Evolutionary conservation across 495 filamentous ascomycete genomes (phyloP).

Genomic region (Letharia columbiana): DNA sequence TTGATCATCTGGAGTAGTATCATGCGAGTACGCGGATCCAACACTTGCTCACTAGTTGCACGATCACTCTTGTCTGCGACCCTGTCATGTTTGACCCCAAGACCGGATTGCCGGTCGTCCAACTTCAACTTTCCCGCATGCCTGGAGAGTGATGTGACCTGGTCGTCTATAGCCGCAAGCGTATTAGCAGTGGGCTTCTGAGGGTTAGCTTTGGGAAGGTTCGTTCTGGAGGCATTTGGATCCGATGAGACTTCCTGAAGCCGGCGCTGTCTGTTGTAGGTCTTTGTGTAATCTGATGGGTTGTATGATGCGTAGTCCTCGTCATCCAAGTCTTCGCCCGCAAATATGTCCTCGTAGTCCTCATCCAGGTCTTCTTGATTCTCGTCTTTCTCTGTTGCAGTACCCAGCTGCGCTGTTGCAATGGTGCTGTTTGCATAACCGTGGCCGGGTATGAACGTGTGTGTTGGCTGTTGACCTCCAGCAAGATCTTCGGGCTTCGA

Average conservation of each 20-base stretch:
- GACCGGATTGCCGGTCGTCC: slow-evolving; percentile 52
- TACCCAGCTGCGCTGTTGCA: slow-evolving; percentile 13
- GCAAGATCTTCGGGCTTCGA: slow-evolving; percentile 30
- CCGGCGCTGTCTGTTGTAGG: slow-evolving; percentile 77
- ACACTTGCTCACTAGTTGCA: slow-evolving; percentile 85
- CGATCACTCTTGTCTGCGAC: slow-evolving; percentile 76
- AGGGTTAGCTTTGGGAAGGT: slow-evolving; percentile 64
- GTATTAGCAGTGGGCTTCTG: slow-evolving; percentile 82
- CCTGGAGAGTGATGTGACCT: slow-evolving; percentile 70
- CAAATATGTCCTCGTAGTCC: slow-evolving; percentile 52
- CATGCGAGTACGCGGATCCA: slow-evolving; percentile 91
- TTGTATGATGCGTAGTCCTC: slow-evolving; percentile 53
- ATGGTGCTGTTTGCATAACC: slow-evolving; percentile 43
- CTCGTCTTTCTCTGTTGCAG: slow-evolving; percentile 28
- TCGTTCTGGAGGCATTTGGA: slow-evolving; percentile 47
- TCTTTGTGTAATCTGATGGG: slow-evolving; percentile 67
- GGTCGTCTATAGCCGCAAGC: slow-evolving; percentile 70
- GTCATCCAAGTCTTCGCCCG: slow-evolving; percentile 47
- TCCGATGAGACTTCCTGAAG: slow-evolving; percentile 50
- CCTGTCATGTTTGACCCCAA: slow-evolving; percentile 44
- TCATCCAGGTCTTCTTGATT: slow-evolving; percentile 41
- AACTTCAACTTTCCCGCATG: slow-evolving; percentile 87
- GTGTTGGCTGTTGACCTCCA: slow-evolving; percentile 42
- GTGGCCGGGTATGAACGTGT: slow-evolving; percentile 47
- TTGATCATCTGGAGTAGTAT: slow-evolving; percentile 94